These are phyloP conservation scores for Smittium culicis DNA, from an alignment of 371 early-diverging fungal genomes.

Conservation along the genomic window DNA sequence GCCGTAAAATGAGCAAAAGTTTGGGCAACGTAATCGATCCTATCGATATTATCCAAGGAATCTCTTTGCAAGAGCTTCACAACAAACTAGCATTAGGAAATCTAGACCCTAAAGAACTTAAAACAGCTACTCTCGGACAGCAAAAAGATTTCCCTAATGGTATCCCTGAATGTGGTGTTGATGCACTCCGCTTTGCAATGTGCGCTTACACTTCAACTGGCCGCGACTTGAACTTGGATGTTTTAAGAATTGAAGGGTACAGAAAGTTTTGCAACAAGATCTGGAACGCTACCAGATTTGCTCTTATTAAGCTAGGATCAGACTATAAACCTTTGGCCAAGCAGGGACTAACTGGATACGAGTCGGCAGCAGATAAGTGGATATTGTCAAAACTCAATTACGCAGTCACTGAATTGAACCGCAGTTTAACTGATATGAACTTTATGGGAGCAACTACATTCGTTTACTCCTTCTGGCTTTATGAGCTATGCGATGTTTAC, in stretches of 20 bases:
- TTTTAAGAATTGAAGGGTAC: slow-evolving; percentile 94
- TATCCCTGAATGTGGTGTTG: slow-evolving; percentile 98
- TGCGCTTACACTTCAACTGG: slow-evolving; percentile 83
- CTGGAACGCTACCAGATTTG: slow-evolving; percentile 97
- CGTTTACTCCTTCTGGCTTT: slow-evolving; percentile 89
- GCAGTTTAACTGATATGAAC: slow-evolving; percentile 68
- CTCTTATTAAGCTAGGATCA: slow-evolving; percentile 76
- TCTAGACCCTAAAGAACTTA: slow-evolving; percentile 84
- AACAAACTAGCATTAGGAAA: slow-evolving; percentile 70
- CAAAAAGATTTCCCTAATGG: slow-evolving; percentile 93
- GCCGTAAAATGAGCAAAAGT: slow-evolving; percentile 98
- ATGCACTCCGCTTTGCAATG: slow-evolving; percentile 96
- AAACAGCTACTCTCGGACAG: slow-evolving; percentile 76
- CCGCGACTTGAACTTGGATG: slow-evolving; percentile 94
- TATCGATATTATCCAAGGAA: slow-evolving; percentile 95
- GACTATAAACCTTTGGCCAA: slow-evolving; percentile 54
- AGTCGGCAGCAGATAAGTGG: slow-evolving; percentile 85
- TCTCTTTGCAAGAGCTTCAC: slow-evolving; percentile 60
- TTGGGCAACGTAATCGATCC: slow-evolving; percentile 99
- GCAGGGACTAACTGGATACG: slow-evolving; percentile 54
- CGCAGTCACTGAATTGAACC: slow-evolving; percentile 61
- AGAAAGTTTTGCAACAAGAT: slow-evolving; percentile 99
- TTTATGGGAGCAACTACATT: slow-evolving; percentile 90
- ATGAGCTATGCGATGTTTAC: slow-evolving; percentile 97
- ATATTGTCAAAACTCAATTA: slow-evolving; percentile 80